Percentiles rank a stretch among this genome's conserved stretches.
phyloP scores from a whole-genome alignment of 2,329 filamentous ascomycete species.

The Harringtonia aguacate region DNA sequence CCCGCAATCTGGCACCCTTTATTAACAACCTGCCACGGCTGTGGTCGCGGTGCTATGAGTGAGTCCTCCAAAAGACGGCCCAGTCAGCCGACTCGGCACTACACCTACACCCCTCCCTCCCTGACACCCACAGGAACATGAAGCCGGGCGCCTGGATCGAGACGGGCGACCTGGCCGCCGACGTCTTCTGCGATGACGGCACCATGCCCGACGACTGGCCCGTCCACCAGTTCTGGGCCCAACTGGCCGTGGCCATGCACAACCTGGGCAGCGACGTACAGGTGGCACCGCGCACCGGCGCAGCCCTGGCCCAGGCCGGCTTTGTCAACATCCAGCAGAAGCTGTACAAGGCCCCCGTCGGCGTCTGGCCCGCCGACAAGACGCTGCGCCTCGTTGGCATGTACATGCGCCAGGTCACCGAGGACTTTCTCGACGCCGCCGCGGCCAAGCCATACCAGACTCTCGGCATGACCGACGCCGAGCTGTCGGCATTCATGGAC shows the following conservation, averaged over 20 bases:
- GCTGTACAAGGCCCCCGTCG: slow-evolving; percentile 31
- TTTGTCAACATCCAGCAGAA: slow-evolving; percentile 27
- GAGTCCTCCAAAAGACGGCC: background rate
- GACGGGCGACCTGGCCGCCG: slow-evolving; percentile 32
- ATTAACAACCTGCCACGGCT: slow-evolving; percentile 20
- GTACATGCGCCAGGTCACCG: slow-evolving; percentile 14
- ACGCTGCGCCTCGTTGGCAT: slow-evolving; percentile 27
- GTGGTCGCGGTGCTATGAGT: slow-evolving; percentile 8
- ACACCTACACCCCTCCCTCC: background rate
- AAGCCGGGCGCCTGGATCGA: slow-evolving; percentile 37
- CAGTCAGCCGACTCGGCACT: too few species aligned
- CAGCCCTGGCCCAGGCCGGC: slow-evolving; percentile 24
- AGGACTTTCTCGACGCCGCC: slow-evolving; percentile 16
- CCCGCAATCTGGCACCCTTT: slow-evolving; percentile 30
- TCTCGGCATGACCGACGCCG: slow-evolving; percentile 18
- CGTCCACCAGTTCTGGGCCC: slow-evolving; percentile 18
- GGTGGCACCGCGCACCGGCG: slow-evolving; percentile 18
- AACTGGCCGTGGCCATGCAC: slow-evolving; percentile 15
- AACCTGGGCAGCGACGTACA: slow-evolving; percentile 25
- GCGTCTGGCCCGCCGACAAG: slow-evolving; percentile 31
- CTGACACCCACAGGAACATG: slow-evolving; percentile 26
- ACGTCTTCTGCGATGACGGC: slow-evolving; percentile 28
- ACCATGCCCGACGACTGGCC: slow-evolving; percentile 29
- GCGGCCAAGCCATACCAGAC: slow-evolving; percentile 11
- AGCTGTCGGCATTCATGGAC: slow-evolving; percentile 38